Conservation (phyloP, 148 eudicot species). For the Hydrangea macrophylla region DNA sequence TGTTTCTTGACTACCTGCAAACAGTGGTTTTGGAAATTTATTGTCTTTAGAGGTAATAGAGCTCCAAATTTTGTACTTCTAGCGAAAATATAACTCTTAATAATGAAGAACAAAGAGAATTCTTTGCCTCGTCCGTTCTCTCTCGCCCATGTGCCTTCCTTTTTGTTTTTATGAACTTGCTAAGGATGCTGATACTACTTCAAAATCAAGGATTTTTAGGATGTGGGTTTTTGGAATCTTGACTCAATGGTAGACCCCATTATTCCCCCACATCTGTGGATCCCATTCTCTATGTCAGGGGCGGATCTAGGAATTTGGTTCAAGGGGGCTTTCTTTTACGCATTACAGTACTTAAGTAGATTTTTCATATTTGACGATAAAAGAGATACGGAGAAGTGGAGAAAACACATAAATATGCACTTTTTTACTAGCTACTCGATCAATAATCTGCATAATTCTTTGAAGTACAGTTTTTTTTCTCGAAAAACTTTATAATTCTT, state of each 20-base stretch:
- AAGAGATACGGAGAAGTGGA: too few species aligned
- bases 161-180: not conserved
- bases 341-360: too few species aligned
- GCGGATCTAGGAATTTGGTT: too few species aligned
- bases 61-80: not conserved
- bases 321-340: too few species aligned
- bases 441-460: too few species aligned
- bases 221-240: conserved; percentile 11
- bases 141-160: conserved; percentile 6
- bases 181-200: not conserved
- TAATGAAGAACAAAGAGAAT: conserved; percentile 9
- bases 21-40: not conserved
- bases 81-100: too few species aligned
- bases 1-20: not conserved
- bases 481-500: too few species aligned
- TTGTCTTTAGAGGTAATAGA: not conserved
- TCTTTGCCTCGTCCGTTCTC: conserved; percentile 1
- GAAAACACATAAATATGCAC: too few species aligned
- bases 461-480: too few species aligned
- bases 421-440: too few species aligned
- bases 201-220: conserved; percentile 6
- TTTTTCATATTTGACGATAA: too few species aligned
- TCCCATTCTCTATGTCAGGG: conserved; percentile 37
- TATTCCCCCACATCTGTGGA: conserved; percentile 25
- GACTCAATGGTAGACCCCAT: conserved; percentile 35